Base-by-base conservation (phyloP, 495 filamentous ascomycete genomes). In the Aspergillus panamensis region DNA sequence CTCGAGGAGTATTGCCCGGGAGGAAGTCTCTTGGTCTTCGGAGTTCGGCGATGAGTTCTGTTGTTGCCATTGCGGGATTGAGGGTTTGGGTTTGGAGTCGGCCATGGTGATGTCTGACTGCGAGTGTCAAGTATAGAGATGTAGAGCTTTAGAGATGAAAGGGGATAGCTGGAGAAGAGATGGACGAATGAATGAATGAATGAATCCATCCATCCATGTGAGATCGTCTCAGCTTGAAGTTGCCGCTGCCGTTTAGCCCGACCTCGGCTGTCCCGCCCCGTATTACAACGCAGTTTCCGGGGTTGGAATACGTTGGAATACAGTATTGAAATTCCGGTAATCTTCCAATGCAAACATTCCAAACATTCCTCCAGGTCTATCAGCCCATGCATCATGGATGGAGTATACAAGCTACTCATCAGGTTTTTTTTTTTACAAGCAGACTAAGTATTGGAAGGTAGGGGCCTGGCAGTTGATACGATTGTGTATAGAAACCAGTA, bases 1-100 rank as follows among this genome's bases (percentile, higher is more conserved):
- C 16, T 90, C 83, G 16, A 93, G 66, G 10, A 87, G 77, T 25
- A 76, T 65, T 51, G 73, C 63, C 57, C 79, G 72, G 42, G 72
- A 47, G 37, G 62, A 6, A 20, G 47, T 29, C 19, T 44, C 48
- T n/a, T 51, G 31, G 60, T 69, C 63, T 44, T 71, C 70, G 62
- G 70, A 66, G 61, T 55, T 64, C 58, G 66, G 66, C 63, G 74
- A 70, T 47, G 67, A 59, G 32, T 57, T 57, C 44, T 68, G 63
- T 21, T 62, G 71, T 53, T 82, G 80, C 80, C 80, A 82, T 43
- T 71, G 51, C 10, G 80, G 78, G 35, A 82, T 80, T 3, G 75
- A 47, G 30, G 69, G 55, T 21, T 70, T 72, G 39, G 67, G 55
- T 39, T 69, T 66, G 3, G 64, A 53, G 51, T 74, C 71, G 31